Evolutionary conservation across 2,329 filamentous ascomycete genomes (phyloP).

Genomic region (Emergomyces africanus): DNA sequence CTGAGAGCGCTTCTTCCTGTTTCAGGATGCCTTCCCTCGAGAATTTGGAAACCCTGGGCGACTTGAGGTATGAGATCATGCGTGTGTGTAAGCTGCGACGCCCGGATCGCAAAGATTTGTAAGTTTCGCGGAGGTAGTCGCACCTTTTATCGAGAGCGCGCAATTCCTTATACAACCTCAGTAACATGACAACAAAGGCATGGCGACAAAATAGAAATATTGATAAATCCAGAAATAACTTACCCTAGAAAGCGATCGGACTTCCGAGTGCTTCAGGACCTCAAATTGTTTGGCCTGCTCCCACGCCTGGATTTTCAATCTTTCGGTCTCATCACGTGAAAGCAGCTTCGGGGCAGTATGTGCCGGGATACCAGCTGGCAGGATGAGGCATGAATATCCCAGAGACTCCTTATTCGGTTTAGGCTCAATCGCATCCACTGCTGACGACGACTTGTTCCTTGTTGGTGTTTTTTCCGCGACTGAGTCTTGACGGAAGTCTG

Average conservation of each 20-base stretch:
- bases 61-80: slow-evolving; percentile 65
- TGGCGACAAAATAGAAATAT: neutral
- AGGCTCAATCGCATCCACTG: neutral
- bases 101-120: slow-evolving; percentile 60
- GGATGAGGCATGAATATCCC: slow-evolving; percentile 2
- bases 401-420: neutral
- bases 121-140: slow-evolving; percentile 65
- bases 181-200: neutral
- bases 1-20: slow-evolving; percentile 67
- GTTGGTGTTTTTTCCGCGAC: slow-evolving; percentile 8
- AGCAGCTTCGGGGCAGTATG: slow-evolving; percentile 11
- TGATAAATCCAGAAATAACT: neutral
- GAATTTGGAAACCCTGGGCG: slow-evolving; percentile 56
- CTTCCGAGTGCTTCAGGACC: slow-evolving; percentile 15
- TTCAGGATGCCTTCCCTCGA: slow-evolving; percentile 63
- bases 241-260: slow-evolving; percentile 16
- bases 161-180: slow-evolving; percentile 45
- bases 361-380: slow-evolving; percentile 13
- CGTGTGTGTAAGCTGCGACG: slow-evolving; percentile 63
- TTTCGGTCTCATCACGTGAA: slow-evolving; percentile 12
- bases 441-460: slow-evolving; percentile 5
- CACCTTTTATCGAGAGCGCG: slow-evolving; percentile 63
- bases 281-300: slow-evolving; percentile 16
- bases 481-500: slow-evolving; percentile 4
- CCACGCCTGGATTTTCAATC: slow-evolving; percentile 14